A percentile compares a stretch with the other conserved stretches of the same genome.
These are phyloP conservation scores for Prunus campanulata DNA, from an alignment of 306 rosid genomes.

Conservation along the genomic window DNA sequence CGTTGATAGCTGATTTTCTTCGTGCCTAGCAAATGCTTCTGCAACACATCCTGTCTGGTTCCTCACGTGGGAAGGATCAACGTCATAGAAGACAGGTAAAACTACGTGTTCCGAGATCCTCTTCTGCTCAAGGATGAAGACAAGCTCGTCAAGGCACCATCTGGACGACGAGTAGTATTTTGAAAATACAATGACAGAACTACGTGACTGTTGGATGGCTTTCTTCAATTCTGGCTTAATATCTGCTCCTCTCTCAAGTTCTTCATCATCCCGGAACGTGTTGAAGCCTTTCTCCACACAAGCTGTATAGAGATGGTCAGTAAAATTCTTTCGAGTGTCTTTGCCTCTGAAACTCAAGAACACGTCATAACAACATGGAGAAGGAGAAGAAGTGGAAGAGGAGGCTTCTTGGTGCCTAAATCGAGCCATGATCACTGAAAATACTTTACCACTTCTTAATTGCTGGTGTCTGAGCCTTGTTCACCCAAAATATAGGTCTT, in stretches of 20 bases:
- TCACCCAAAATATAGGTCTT: too few relatives aligned
- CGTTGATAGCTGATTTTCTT: background rate
- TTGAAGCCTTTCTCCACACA: background rate
- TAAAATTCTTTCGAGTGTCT: background rate
- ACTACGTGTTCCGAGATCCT: background rate
- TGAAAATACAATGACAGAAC: background rate
- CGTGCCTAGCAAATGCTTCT: background rate
- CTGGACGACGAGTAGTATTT: background rate
- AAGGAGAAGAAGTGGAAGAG: background rate
- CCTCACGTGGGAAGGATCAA: background rate
- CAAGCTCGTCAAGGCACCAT: background rate
- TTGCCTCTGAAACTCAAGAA: background rate
- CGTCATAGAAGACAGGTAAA: background rate
- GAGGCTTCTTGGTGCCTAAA: background rate
- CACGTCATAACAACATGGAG: background rate
- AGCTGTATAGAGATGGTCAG: background rate
- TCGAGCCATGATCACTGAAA: background rate
- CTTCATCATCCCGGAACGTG: background rate
- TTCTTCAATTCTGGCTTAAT: background rate
- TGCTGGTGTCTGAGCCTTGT: background rate
- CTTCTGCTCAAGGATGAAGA: background rate
- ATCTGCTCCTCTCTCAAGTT: background rate
- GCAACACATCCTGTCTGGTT: background rate
- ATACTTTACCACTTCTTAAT: background rate
- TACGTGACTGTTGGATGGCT: background rate